phyloP scores from a whole-genome alignment of 148 eudicot genomes.

The Cornus kousa region DNA sequence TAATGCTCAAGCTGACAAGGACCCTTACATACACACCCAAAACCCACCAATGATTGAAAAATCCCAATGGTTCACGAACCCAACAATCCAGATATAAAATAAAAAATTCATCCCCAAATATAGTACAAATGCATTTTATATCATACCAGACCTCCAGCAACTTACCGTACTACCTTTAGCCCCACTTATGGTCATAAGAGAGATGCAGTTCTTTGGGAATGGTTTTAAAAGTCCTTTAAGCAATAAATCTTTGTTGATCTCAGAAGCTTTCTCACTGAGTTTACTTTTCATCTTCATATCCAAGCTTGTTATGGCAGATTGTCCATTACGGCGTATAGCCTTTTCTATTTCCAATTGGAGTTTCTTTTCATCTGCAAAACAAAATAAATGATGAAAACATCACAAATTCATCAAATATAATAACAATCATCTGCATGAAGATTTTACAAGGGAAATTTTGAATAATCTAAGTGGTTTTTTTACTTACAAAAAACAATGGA shows the following conservation, averaged over 20 bases:
- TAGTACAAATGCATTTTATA: background rate
- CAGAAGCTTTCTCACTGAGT: constrained; percentile 57
- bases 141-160: constrained; percentile 10
- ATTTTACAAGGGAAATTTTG: too few relatives aligned
- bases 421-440: too few relatives aligned
- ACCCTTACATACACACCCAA: background rate
- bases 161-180: constrained; percentile 98
- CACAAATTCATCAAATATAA: background rate
- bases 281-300: constrained; percentile 89
- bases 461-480: too few relatives aligned
- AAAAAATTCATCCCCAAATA: background rate
- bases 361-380: constrained; percentile 46
- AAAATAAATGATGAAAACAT: background rate
- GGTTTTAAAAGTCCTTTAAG: constrained; percentile 74
- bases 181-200: constrained; percentile 94
- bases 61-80: background rate
- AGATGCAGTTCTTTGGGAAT: constrained; percentile 85
- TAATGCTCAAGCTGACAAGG: background rate
- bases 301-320: constrained; percentile 63
- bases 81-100: background rate
- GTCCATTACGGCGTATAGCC: constrained; percentile 62
- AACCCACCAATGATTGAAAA: background rate
- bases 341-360: constrained; percentile 84
- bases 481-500: too few relatives aligned
- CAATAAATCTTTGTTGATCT: constrained; percentile 60